phyloP scores from a whole-genome alignment of 1,284 basidiomycete genomes.

The Mycena sp. region DNA sequence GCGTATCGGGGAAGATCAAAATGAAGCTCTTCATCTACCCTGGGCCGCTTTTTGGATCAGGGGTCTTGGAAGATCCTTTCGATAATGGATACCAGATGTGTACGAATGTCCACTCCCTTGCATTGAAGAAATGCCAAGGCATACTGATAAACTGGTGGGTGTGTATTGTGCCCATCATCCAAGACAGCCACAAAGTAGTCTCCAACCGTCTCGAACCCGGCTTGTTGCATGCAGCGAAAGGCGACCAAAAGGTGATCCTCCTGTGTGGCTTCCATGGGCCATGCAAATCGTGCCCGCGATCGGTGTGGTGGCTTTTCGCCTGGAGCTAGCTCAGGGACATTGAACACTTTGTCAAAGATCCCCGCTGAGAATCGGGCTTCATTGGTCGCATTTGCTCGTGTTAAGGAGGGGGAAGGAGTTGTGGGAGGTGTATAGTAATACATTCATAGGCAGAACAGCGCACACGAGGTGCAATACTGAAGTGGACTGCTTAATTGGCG shows the following conservation, averaged over 20 bases:
- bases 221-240: no score
- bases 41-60: not conserved
- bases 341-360: not conserved
- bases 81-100: constrained; percentile 8
- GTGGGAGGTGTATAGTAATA: not conserved
- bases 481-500: no score
- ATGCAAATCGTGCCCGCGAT: constrained; percentile 4
- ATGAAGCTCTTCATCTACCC: not conserved
- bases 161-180: not conserved
- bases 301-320: not conserved
- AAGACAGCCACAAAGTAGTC: not conserved
- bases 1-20: no score
- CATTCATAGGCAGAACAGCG: not conserved
- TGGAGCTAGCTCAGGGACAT: not conserved
- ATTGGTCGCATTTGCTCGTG: not conserved
- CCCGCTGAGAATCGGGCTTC: not conserved
- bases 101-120: not conserved
- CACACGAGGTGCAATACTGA: no score
- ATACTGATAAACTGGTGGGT: not conserved
- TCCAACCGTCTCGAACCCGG: no score
- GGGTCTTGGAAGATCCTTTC: constrained; percentile 3
- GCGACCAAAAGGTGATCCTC: constrained; percentile 13
- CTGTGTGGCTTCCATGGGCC: not conserved
- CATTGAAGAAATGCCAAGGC: constrained; percentile 7
- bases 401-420: not conserved